Evolutionary conservation across 169 alveolate genomes (phyloP).

Genomic region (Babesia ovata): DNA sequence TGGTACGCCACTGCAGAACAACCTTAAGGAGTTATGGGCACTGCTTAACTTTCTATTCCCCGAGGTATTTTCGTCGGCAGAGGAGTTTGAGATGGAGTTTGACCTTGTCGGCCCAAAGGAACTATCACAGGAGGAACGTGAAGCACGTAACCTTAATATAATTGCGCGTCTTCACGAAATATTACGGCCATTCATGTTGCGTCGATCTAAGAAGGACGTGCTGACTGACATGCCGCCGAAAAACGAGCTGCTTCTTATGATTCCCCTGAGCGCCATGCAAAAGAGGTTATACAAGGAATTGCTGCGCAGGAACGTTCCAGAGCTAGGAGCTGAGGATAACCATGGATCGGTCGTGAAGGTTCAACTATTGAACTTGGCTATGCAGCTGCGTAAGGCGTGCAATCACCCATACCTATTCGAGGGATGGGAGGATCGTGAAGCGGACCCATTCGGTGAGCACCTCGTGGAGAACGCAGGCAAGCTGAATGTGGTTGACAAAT

Average conservation of each 20-base stretch:
- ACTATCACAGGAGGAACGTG: constrained; percentile 71
- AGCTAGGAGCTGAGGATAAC: constrained; percentile 71
- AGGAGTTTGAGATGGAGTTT: constrained; percentile 96
- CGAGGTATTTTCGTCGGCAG: constrained; percentile 92
- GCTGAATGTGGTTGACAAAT: constrained; percentile 88
- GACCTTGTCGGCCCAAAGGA: constrained; percentile 71
- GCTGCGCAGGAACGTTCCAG: constrained; percentile 80
- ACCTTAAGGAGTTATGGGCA: constrained; percentile 98
- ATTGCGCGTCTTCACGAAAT: constrained; percentile 92
- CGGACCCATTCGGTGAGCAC: constrained; percentile 89
- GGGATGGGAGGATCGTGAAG: constrained; percentile 88
- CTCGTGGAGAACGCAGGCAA: constrained; percentile 89
- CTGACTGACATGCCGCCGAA: constrained; percentile 95
- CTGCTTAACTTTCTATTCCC: constrained; percentile 97
- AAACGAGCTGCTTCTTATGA: constrained; percentile 86
- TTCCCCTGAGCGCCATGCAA: constrained; percentile 93
- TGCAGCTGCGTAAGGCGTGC: constrained; percentile 98
- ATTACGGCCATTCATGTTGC: constrained; percentile 96
- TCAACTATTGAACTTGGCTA: constrained; percentile 94
- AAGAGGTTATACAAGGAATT: constrained; percentile 90
- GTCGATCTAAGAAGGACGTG: constrained; percentile 97
- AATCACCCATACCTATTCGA: constrained; percentile 95
- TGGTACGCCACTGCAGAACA: constrained; percentile 99
- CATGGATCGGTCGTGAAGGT: constrained; percentile 72
- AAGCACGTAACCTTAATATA: constrained; percentile 73